Percentiles rank a stretch among this genome's conserved stretches.
Conservation (phyloP, 2,329 filamentous ascomycete genomes). For the Neonectria neomacrospora region DNA sequence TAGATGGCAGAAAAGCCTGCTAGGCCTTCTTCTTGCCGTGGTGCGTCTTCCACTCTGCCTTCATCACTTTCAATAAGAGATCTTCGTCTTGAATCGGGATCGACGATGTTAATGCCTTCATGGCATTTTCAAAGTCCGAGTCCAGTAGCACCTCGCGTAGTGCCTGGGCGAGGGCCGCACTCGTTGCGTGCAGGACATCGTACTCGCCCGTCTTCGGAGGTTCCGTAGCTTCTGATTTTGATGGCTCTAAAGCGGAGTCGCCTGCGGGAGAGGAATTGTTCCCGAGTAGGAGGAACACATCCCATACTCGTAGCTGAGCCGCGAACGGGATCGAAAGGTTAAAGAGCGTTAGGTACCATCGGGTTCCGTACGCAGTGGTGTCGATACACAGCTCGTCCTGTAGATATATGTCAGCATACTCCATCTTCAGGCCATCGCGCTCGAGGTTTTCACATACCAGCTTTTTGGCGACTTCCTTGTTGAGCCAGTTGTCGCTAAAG, state of each 20-base stretch:
- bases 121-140: conserved; percentile 95
- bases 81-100: conserved; percentile 95
- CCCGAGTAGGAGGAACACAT: conserved; percentile 95
- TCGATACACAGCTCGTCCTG: conserved; percentile 82
- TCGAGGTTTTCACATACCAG: conserved; percentile 67
- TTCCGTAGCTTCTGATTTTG: conserved; percentile 32
- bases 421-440: not conserved
- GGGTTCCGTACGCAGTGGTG: conserved; percentile 91
- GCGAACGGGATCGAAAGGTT: conserved; percentile 96
- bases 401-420: conserved; percentile 23
- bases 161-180: conserved; percentile 89
- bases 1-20: conserved; percentile 45
- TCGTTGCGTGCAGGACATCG: conserved; percentile 89
- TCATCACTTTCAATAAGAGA: conserved; percentile 88
- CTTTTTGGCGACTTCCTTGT: conserved; percentile 81
- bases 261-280: conserved; percentile 28
- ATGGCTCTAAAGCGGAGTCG: conserved; percentile 26
- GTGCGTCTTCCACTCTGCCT: conserved; percentile 83
- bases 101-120: conserved; percentile 96
- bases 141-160: conserved; percentile 89
- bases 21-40: conserved; percentile 58
- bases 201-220: conserved; percentile 63
- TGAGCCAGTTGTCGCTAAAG: conserved; percentile 87
- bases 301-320: conserved; percentile 95
- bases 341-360: conserved; percentile 98